A percentile compares a stretch with the other conserved stretches of the same genome.
phyloP scores from a whole-genome alignment of 2,329 filamentous ascomycete genomes.

The Colletotrichum euphorbiae region DNA sequence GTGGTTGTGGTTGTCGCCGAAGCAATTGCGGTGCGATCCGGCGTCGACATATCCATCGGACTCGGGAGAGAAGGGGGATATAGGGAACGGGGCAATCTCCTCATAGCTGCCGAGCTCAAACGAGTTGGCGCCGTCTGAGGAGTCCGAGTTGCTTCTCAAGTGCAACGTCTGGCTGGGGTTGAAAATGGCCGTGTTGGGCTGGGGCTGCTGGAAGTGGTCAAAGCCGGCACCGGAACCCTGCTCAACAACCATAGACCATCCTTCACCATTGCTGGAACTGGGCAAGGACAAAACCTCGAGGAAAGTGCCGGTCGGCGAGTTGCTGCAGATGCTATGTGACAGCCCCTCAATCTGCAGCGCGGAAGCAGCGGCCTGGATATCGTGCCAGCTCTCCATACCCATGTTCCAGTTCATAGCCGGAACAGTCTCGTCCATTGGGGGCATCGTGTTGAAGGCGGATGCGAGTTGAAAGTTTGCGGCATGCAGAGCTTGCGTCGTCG shows the following conservation, averaged over 20 bases:
- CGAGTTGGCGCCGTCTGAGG: slow-evolving; percentile 77
- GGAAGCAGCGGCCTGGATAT: slow-evolving; percentile 73
- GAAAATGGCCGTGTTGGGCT: slow-evolving; percentile 78
- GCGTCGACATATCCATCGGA: slow-evolving; percentile 80
- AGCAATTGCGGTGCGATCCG: slow-evolving; percentile 70
- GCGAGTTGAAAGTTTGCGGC: slow-evolving; percentile 72
- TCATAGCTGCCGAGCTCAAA: slow-evolving; percentile 83
- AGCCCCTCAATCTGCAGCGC: slow-evolving; percentile 64
- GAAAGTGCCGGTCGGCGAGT: slow-evolving; percentile 66
- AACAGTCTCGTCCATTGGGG: slow-evolving; percentile 65
- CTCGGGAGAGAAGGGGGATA: slow-evolving; percentile 84
- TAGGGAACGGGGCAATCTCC: slow-evolving; percentile 77
- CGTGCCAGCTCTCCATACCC: slow-evolving; percentile 81
- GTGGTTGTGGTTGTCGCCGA: slow-evolving; percentile 65
- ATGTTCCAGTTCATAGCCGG: slow-evolving; percentile 71
- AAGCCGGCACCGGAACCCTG: slow-evolving; percentile 57
- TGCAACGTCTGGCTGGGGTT: slow-evolving; percentile 93
- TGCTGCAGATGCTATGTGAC: slow-evolving; percentile 57
- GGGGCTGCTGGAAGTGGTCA: slow-evolving; percentile 70
- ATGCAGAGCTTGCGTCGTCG: slow-evolving; percentile 72
- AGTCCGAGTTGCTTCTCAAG: slow-evolving; percentile 87
- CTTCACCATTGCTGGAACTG: slow-evolving; percentile 81
- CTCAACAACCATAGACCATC: slow-evolving; percentile 78
- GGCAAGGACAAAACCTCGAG: slow-evolving; percentile 87
- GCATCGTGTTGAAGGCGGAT: slow-evolving; percentile 69